Conservation (phyloP, 495 filamentous ascomycete species). For the Penicillium tannophilum region DNA sequence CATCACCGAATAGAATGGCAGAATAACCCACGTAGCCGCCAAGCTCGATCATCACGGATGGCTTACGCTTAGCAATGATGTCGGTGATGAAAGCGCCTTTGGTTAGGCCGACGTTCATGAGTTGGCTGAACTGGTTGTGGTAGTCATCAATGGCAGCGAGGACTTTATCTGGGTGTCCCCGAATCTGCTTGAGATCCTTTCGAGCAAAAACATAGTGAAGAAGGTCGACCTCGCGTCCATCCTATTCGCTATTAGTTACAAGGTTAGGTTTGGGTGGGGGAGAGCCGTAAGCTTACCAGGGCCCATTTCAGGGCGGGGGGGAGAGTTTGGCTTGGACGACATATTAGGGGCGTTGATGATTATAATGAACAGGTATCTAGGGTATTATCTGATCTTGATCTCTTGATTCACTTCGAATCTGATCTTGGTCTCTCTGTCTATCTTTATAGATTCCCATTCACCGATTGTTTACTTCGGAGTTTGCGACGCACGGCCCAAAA, state of each 20-base stretch:
- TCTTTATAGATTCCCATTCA: neutral
- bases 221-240: conserved; percentile 70
- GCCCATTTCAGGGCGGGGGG: neutral
- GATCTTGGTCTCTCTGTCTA: neutral
- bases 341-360: neutral
- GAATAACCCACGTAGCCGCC: conserved; percentile 79
- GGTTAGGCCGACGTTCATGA: conserved; percentile 71
- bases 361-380: neutral
- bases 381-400: neutral
- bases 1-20: conserved; percentile 64
- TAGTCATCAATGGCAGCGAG: conserved; percentile 62
- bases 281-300: neutral
- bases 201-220: conserved; percentile 62
- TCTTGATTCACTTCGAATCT: neutral
- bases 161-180: conserved; percentile 57
- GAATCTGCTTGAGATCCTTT: conserved; percentile 52
- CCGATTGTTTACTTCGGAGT: neutral
- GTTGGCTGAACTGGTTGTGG: conserved; percentile 48
- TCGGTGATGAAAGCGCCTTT: conserved; percentile 66
- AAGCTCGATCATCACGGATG: conserved; percentile 67
- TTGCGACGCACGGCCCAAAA: neutral
- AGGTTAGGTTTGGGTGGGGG: neutral
- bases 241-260: conserved; percentile 26
- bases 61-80: conserved; percentile 61
- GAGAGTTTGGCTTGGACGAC: neutral